Conservation (phyloP, 257 asterid species). For the Cruciata laevipes region DNA sequence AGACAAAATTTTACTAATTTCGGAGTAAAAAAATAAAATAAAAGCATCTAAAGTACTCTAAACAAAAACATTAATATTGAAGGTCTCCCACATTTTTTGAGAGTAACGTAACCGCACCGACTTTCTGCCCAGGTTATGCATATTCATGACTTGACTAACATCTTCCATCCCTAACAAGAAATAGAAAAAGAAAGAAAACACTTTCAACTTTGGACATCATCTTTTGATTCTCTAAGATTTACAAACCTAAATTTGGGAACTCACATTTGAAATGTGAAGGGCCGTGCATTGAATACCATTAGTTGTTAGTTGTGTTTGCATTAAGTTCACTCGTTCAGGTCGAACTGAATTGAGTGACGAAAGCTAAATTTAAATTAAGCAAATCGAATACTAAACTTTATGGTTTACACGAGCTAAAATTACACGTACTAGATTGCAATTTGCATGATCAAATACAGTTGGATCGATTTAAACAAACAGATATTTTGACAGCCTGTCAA, state of each 20-base stretch:
- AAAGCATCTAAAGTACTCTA: background rate
- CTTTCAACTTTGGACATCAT: background rate
- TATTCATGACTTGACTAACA: background rate
- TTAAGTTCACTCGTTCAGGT: too few species aligned
- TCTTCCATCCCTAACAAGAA: background rate
- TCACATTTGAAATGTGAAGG: background rate
- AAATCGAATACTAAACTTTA: too few species aligned
- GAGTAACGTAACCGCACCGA: constrained; percentile 1
- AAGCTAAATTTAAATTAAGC: too few species aligned
- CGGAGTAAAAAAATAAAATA: background rate
- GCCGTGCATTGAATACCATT: background rate
- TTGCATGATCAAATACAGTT: too few species aligned
- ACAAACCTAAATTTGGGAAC: background rate
- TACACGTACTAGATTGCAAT: too few species aligned
- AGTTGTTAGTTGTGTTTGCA: background rate
- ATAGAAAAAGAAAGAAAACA: too few species aligned
- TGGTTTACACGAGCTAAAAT: too few species aligned
- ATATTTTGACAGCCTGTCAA: too few species aligned
- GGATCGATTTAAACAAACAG: too few species aligned
- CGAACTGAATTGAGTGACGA: too few species aligned
- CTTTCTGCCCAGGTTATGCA: background rate
- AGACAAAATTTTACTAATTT: constrained; percentile 19
- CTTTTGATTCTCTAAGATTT: background rate
- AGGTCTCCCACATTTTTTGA: background rate
- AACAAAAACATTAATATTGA: background rate